Evolutionary conservation across 2,329 filamentous ascomycete species (phyloP), one percentile per base, ranked within the genome.

Genomic region (Pestalotiopsis sp.): DNA sequence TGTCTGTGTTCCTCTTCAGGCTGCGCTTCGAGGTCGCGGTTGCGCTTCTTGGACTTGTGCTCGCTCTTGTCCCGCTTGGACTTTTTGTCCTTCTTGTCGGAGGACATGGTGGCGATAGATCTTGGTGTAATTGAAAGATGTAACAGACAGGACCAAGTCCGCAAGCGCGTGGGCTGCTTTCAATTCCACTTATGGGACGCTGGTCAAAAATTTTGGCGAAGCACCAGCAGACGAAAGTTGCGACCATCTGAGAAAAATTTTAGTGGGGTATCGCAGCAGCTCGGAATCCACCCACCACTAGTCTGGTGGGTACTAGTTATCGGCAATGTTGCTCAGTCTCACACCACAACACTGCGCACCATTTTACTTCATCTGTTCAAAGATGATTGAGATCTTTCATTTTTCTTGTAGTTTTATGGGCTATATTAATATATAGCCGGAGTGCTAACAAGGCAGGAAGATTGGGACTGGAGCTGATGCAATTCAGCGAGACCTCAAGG

Each of bases 1-100:
- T 84, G 80, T 76, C 83, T 85, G 74, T 82, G 82, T 69, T 85
- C 83, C 14, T 60, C 69, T 41, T 70, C 69, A 20, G 61, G n/a
- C 17, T 61, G 27, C 36, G 72, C 73, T 4, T 73, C 73, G 39
- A 70, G 14, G 39, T 78, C 74, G 61, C 73, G 74, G 58, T 75
- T 71, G 69, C 76, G 73, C 70, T 78, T 78, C 68, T 74, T 72
- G 57, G 69, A 67, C 59, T 68, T 70, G 23, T 69, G 45, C n/a
- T 69, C 59, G 25, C 67, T 58, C 66, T 69, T 73, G 14, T 72
- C 72, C 49, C 70, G 72, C 60, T 73, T 77, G 9, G 69, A 70
- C 60, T 69, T 70, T 67, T 71, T 74, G 31, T 70, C 65, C 57
- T 71, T 72, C 60, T 67, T 69, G 36, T 71, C 68, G 36, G 67